Evolutionary conservation across 2,329 filamentous ascomycete species (phyloP).

Genomic region (Chaetomiaceae sp.): DNA sequence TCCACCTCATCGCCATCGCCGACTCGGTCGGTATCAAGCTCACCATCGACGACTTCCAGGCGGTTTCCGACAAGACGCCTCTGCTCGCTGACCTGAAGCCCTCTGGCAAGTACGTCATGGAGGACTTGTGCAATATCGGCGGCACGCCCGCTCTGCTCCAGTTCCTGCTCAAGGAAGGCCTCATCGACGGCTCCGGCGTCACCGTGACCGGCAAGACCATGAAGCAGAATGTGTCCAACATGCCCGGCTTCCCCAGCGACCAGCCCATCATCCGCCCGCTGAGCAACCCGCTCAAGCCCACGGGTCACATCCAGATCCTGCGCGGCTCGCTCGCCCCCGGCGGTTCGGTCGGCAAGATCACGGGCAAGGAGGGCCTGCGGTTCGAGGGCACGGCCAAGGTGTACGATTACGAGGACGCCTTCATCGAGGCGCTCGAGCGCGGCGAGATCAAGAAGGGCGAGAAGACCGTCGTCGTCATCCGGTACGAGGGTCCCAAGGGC

Average conservation of each 20-base stretch:
- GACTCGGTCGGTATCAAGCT: slow-evolving; percentile 77
- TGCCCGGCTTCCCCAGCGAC: slow-evolving; percentile 67
- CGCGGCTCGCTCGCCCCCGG: slow-evolving; percentile 79
- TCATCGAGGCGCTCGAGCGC: slow-evolving; percentile 71
- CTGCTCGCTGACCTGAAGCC: slow-evolving; percentile 81
- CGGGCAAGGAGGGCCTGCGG: slow-evolving; percentile 81
- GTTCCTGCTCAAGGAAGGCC: slow-evolving; percentile 74
- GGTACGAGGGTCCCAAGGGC: slow-evolving; percentile 90
- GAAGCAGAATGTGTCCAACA: slow-evolving; percentile 76
- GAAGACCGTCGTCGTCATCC: slow-evolving; percentile 85
- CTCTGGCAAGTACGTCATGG: slow-evolving; percentile 83
- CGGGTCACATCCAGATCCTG: slow-evolving; percentile 85
- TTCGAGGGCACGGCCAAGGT: slow-evolving; percentile 79
- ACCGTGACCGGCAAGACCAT: slow-evolving; percentile 90
- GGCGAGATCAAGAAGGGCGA: slow-evolving; percentile 79
- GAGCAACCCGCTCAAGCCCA: slow-evolving; percentile 78
- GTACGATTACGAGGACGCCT: slow-evolving; percentile 77
- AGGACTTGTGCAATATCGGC: slow-evolving; percentile 77
- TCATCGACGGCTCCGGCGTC: slow-evolving; percentile 73
- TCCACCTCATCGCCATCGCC: slow-evolving; percentile 80
- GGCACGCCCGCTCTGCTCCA: slow-evolving; percentile 85
- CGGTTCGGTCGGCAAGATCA: slow-evolving; percentile 89
- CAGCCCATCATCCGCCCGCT: slow-evolving; percentile 80
- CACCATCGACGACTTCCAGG: slow-evolving; percentile 82
- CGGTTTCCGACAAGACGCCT: slow-evolving; percentile 71